phyloP scores from a whole-genome alignment of 2,329 filamentous ascomycete species.

The Aspergillus caelatus region DNA sequence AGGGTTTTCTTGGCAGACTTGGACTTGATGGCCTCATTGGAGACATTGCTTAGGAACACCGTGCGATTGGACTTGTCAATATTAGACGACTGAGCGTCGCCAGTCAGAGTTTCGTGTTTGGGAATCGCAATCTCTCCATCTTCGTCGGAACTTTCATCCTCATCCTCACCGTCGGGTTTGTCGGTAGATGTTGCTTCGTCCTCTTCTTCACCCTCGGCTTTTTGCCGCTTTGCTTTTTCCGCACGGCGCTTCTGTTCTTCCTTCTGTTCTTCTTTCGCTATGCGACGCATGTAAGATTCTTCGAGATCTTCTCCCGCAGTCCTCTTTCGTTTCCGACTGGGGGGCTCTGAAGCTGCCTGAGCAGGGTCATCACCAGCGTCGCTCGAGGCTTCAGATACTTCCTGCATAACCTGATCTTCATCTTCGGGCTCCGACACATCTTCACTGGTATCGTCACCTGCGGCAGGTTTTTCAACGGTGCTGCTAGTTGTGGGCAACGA shows the following conservation, averaged over 20 bases:
- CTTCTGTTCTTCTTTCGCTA: constrained; percentile 47
- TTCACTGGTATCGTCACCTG: constrained; percentile 24
- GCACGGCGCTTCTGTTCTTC: constrained; percentile 36
- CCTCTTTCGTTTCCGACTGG: constrained; percentile 57
- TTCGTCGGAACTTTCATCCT: constrained; percentile 37
- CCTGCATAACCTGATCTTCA: constrained; percentile 44
- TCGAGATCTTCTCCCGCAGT: constrained; percentile 51
- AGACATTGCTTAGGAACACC: constrained; percentile 91
- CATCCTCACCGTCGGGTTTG: constrained; percentile 29
- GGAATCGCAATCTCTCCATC: constrained; percentile 32
- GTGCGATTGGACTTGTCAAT: constrained; percentile 86
- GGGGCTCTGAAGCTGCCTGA: constrained; percentile 21
- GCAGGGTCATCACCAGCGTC: constrained; percentile 50
- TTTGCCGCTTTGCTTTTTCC: constrained; percentile 43
- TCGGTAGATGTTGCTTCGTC: constrained; percentile 46
- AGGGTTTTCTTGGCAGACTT: constrained; percentile 80
- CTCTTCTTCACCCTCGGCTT: constrained; percentile 50
- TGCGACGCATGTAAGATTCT: constrained; percentile 46
- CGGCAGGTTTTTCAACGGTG: constrained; percentile 17
- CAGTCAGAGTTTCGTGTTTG: constrained; percentile 43
- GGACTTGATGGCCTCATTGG: constrained; percentile 76
- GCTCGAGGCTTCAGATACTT: constrained; percentile 46
- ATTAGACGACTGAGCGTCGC: constrained; percentile 53
- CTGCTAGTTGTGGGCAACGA: constrained; percentile 15
- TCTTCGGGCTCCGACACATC: constrained; percentile 32